phyloP scores from a whole-genome alignment of 352 stramenopile genomes.

The Phytophthora podocarpi region DNA sequence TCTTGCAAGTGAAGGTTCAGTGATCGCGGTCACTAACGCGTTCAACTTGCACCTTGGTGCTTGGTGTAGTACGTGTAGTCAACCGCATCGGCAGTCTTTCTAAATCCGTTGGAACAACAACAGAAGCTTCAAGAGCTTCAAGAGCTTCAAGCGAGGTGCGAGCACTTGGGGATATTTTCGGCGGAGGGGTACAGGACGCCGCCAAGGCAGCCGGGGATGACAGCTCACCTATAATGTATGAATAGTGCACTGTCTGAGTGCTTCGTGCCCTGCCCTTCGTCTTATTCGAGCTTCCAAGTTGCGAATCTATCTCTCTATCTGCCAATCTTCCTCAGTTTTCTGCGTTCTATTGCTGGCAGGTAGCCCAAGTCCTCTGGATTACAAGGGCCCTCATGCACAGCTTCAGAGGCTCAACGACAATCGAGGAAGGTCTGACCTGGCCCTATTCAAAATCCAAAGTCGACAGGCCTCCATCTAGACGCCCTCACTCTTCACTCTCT shows the following conservation, averaged over 20 bases:
- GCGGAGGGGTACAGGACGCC: not conserved
- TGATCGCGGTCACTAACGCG: not conserved
- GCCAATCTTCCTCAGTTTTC: conserved; percentile 34
- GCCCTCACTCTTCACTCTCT: conserved; percentile 45
- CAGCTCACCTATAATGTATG: no score
- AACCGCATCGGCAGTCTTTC: not conserved
- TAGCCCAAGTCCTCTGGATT: not conserved
- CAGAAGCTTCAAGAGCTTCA: not conserved
- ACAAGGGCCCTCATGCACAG: conserved; percentile 13
- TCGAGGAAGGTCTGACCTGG: conserved; percentile 37
- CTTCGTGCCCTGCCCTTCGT: conserved; percentile 21
- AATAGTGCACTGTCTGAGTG: conserved; percentile 17
- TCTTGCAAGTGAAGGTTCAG: not conserved
- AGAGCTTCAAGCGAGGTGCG: no score
- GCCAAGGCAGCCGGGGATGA: not conserved
- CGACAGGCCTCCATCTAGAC: conserved; percentile 33
- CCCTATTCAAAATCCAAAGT: conserved; percentile 34
- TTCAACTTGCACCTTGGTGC: no score
- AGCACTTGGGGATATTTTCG: no score
- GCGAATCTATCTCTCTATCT: no score
- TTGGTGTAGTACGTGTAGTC: no score
- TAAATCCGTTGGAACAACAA: conserved; percentile 10
- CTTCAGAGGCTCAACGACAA: conserved; percentile 20
- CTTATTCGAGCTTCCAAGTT: conserved; percentile 25
- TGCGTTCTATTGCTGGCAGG: conserved; percentile 40